Conservation (phyloP, 495 filamentous ascomycete species). For the Hamigera avellanea region DNA sequence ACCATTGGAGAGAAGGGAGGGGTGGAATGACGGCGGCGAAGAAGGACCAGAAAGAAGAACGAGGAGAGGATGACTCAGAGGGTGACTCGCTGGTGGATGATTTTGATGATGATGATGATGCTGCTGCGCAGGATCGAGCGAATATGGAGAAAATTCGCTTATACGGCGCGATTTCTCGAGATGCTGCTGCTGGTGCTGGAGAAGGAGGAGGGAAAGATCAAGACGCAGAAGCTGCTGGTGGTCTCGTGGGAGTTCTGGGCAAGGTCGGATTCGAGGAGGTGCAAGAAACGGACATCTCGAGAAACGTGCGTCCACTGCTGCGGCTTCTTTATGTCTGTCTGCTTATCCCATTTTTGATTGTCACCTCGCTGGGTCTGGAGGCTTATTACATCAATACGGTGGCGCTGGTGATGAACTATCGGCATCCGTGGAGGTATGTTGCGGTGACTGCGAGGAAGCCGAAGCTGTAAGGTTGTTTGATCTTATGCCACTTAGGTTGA, state of each 20-base stretch:
- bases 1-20: slow-evolving; percentile 23
- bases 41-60: too few species aligned
- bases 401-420: slow-evolving; percentile 28
- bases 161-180: slow-evolving; percentile 32
- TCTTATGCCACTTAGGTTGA: too few species aligned
- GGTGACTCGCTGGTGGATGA: too few species aligned
- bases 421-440: slow-evolving; percentile 20
- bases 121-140: slow-evolving; percentile 7
- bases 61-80: too few species aligned
- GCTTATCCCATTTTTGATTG: slow-evolving; percentile 34
- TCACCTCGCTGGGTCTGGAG: slow-evolving; percentile 31
- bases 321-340: slow-evolving; percentile 35
- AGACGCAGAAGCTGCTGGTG: slow-evolving; percentile 11
- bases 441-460: slow-evolving; percentile 23
- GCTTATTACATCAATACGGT: slow-evolving; percentile 31
- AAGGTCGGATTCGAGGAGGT: slow-evolving; percentile 39
- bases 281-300: slow-evolving; percentile 28
- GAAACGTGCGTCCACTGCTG: slow-evolving; percentile 37
- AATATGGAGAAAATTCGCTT: slow-evolving; percentile 27
- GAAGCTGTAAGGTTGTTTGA: slow-evolving; percentile 1
- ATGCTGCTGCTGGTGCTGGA: slow-evolving; percentile 7
- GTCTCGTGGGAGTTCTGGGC: slow-evolving; percentile 20
- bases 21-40: slow-evolving; percentile 12
- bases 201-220: background rate
- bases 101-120: too few species aligned